These are phyloP conservation scores for Fusarium heterosporum DNA, from an alignment of 2,329 filamentous ascomycete species.

Conservation along the genomic window DNA sequence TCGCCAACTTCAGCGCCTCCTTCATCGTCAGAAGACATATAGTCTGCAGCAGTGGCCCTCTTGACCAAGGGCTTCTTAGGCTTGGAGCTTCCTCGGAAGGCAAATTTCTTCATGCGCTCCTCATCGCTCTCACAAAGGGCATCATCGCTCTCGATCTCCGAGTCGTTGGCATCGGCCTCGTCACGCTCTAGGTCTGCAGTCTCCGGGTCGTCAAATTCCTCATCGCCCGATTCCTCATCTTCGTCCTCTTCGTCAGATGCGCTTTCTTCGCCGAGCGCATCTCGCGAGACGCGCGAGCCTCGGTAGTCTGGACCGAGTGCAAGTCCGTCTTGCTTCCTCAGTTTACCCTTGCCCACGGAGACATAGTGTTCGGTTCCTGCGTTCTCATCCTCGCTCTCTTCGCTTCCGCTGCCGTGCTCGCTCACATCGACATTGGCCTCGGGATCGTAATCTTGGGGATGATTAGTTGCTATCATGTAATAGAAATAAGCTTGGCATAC, in stretches of 20 bases:
- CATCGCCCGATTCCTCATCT: conserved; percentile 59
- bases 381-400: conserved; percentile 62
- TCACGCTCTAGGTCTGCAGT: conserved; percentile 65
- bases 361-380: conserved; percentile 89
- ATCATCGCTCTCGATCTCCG: conserved; percentile 72
- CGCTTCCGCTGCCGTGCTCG: conserved; percentile 64
- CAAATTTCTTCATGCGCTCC: conserved; percentile 81
- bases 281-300: conserved; percentile 79
- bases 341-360: conserved; percentile 83
- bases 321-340: conserved; percentile 77
- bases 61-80: conserved; percentile 54
- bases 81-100: conserved; percentile 69
- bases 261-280: conserved; percentile 70
- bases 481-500: conserved; percentile 54
- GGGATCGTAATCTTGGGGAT: conserved; percentile 75
- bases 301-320: conserved; percentile 83
- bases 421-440: conserved; percentile 73
- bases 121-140: conserved; percentile 88
- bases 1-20: conserved; percentile 51
- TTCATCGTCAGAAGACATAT: conserved; percentile 63
- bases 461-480: conserved; percentile 17
- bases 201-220: conserved; percentile 69
- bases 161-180: conserved; percentile 62
- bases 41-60: conserved; percentile 67
- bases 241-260: conserved; percentile 63